A percentile compares a stretch with the other conserved stretches of the same genome.
phyloP scores from a whole-genome alignment of 2,329 filamentous ascomycete species.

The Monilinia vaccinii-corymbosi region DNA sequence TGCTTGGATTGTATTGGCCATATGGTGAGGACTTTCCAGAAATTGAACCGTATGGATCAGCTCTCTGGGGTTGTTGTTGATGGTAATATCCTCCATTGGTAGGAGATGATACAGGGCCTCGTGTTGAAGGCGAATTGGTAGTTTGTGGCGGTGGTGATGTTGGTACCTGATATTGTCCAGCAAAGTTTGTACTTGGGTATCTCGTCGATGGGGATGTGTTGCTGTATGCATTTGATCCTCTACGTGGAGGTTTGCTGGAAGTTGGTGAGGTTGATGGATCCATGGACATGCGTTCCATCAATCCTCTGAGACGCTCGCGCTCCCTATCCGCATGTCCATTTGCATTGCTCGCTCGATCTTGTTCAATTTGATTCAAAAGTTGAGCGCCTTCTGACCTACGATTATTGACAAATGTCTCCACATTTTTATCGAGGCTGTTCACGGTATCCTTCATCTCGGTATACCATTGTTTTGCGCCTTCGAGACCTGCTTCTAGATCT shows the following conservation, averaged over 20 bases:
- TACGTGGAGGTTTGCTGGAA: conserved; percentile 30
- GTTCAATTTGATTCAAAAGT: conserved; percentile 68
- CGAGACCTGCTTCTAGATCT: conserved; percentile 76
- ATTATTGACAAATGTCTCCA: conserved; percentile 95
- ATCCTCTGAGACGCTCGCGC: conserved; percentile 70
- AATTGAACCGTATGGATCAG: conserved; percentile 13
- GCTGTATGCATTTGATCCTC: conserved; percentile 29
- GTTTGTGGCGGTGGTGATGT: conserved; percentile 37
- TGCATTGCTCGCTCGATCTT: conserved; percentile 26
- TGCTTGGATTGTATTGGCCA: conserved; percentile 37
- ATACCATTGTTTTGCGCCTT: conserved; percentile 88
- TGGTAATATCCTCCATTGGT: conserved; percentile 29
- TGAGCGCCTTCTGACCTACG: conserved; percentile 84
- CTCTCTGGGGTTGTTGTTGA: conserved; percentile 13
- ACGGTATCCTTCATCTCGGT: conserved; percentile 92
- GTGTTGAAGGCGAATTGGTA: conserved; percentile 31
- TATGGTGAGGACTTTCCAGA: conserved; percentile 38
- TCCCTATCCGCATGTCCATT: conserved; percentile 58
- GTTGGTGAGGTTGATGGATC: conserved; percentile 46
- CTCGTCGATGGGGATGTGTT: conserved; percentile 32
- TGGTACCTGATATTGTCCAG: conserved; percentile 51
- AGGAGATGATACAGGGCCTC: conserved; percentile 36
- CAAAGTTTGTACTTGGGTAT: conserved; percentile 46
- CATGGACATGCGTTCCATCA: conserved; percentile 96
- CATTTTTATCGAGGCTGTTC: conserved; percentile 86